Conservation (phyloP, 1,284 basidiomycete species). For the Leccinum pallidistipes region DNA sequence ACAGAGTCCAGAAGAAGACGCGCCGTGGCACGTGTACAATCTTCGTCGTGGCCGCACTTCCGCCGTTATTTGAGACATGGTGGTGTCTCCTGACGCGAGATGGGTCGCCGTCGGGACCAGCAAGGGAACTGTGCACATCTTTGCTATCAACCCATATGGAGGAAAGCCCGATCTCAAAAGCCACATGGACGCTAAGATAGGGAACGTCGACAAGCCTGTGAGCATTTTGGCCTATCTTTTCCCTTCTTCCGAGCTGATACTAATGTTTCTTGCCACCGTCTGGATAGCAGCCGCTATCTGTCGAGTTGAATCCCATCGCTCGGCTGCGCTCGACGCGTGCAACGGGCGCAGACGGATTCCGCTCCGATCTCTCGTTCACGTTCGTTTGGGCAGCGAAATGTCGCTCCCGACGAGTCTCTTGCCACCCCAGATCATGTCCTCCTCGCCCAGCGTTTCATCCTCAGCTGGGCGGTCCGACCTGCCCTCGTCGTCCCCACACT, state of each 20-base stretch:
- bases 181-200: slow-evolving; percentile 59
- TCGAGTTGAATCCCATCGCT: slow-evolving; percentile 56
- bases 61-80: slow-evolving; percentile 60
- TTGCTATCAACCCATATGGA: slow-evolving; percentile 75
- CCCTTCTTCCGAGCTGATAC: background rate
- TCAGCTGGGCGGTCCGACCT: slow-evolving; percentile 34
- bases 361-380: slow-evolving; percentile 52
- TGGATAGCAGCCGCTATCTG: slow-evolving; percentile 50
- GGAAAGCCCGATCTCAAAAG: slow-evolving; percentile 65
- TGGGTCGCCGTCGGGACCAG: slow-evolving; percentile 72
- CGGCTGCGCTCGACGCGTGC: slow-evolving; percentile 48
- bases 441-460: slow-evolving; percentile 35
- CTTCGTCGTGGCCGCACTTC: slow-evolving; percentile 71
- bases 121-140: slow-evolving; percentile 70
- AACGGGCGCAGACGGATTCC: slow-evolving; percentile 33
- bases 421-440: slow-evolving; percentile 33
- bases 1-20: slow-evolving; percentile 24
- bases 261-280: slow-evolving; percentile 6
- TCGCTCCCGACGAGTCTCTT: slow-evolving; percentile 43
- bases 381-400: slow-evolving; percentile 47
- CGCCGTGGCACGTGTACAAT: slow-evolving; percentile 65
- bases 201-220: slow-evolving; percentile 51
- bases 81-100: slow-evolving; percentile 61
- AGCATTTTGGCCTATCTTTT: slow-evolving; percentile 21
- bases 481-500: slow-evolving; percentile 37